Evolutionary conservation across 257 asterid genomes (phyloP), one percentile per base, ranked within the genome.

Genomic region (Primulina eburnea): DNA sequence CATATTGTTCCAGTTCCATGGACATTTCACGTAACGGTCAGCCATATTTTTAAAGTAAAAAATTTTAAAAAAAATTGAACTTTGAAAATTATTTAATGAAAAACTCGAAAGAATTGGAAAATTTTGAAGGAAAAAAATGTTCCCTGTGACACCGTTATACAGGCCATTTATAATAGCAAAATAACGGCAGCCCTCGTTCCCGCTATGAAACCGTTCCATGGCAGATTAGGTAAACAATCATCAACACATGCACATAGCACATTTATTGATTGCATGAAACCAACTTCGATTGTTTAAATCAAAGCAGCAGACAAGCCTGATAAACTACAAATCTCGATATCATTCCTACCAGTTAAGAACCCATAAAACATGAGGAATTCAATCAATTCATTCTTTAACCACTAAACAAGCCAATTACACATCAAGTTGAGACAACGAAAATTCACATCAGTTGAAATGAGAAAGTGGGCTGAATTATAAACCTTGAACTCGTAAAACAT

Each of bases 401-500:
- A 64, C n/a, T 16, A 8, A 56, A 60, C 12, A 40, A 30, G 3
- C 28, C 68, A n/a, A 20, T 43, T 55, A 69, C 53, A 69, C 55
- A 61, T 62, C 59, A 70, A 20, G 12, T 37, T 38, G 21, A 52
- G 64, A 58, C 4, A 35, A 57, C 34, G 12, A 29, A 8, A 73
- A 61, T 18, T 59, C 70, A 61, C 56, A 5, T 35, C 64, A n/a
- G 14, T 12, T 11, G 29, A 58, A 28, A 32, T 32, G 24, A 20
- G 33, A 64, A 43, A 69, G 33, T 40, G 50, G 68, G 32, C 34
- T 60, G 58, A 7, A 65, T 14, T 33, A 60, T 20, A 34, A 43
- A 93, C 98, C 98, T 89, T 87, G 33, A 81, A 94, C 75, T 88
- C 92, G 47, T 89, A 85, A 84, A 87, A 94, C 87, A 97, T 91